A percentile compares a stretch with the other conserved stretches of the same genome.
Evolutionary conservation across 2,329 filamentous ascomycete species (phyloP).

Genomic region (Beauveria caledonica): DNA sequence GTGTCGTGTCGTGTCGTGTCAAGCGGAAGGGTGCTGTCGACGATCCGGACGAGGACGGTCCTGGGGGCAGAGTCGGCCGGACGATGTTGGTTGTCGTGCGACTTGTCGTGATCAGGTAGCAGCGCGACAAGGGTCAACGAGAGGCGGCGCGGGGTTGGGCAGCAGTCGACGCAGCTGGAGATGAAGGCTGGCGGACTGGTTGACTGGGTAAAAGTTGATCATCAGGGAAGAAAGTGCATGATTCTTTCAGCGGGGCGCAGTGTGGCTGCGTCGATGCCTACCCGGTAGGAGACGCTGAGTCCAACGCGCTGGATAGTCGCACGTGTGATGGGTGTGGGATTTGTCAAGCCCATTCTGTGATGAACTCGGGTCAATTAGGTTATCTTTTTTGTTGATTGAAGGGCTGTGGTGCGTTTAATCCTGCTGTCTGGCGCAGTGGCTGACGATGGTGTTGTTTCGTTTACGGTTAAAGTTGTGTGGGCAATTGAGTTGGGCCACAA

Average conservation of each 20-base stretch:
- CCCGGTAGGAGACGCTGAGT: background rate
- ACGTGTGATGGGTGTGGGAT: background rate
- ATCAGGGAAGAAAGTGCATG: constrained; percentile 1
- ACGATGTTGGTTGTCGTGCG: background rate
- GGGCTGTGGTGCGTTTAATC: too few species aligned
- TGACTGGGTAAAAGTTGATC: constrained; percentile 4
- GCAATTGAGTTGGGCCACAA: too few species aligned
- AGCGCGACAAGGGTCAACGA: background rate
- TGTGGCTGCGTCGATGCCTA: background rate
- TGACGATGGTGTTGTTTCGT: background rate
- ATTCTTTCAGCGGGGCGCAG: constrained; percentile 6
- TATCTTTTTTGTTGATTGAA: background rate
- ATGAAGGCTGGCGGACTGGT: background rate
- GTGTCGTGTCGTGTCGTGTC: background rate
- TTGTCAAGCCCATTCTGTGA: background rate
- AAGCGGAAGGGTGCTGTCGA: background rate
- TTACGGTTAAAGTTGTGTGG: too few species aligned
- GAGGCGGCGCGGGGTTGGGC: background rate
- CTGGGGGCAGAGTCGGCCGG: background rate
- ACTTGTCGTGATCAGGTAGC: background rate
- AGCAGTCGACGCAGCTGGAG: constrained; percentile 5
- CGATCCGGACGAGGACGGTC: background rate
- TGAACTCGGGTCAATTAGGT: background rate
- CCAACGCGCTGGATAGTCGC: background rate
- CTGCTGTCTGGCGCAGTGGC: too few species aligned